A percentile compares a stretch with the other conserved stretches of the same genome.
Evolutionary conservation across 139 green algal species (phyloP).

Genomic region (Coccomyxa sp.): DNA sequence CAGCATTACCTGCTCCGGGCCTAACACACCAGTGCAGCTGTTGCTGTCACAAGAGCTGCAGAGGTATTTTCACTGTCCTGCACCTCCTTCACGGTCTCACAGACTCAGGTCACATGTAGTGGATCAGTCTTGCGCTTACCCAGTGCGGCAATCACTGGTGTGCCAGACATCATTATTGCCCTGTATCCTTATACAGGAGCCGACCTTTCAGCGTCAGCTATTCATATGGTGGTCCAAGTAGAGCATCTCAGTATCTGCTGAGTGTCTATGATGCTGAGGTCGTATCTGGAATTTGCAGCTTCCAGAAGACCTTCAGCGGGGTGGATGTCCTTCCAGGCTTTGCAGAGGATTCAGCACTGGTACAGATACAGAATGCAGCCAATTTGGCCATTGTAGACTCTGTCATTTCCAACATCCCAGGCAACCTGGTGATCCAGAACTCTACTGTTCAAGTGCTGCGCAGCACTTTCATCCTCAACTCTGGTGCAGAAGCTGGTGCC

Average conservation of each 20-base stretch:
- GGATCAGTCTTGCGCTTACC: no score
- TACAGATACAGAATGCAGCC: neutral
- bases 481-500: neutral
- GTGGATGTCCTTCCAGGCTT: neutral
- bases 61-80: neutral
- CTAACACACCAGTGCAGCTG: neutral
- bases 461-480: conserved; percentile 5
- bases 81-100: no score
- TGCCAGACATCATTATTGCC: no score
- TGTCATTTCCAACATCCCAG: neutral
- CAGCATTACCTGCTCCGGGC: neutral
- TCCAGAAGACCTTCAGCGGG: neutral
- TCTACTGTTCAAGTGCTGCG: conserved; percentile 1
- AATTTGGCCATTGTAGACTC: conserved; percentile 11
- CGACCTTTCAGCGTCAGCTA: neutral
- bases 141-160: no score
- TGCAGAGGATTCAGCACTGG: neutral
- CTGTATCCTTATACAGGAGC: no score
- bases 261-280: neutral
- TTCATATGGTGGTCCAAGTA: neutral
- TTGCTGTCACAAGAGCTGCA: neutral
- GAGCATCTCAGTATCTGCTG: neutral
- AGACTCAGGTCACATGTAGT: no score
- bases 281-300: conserved; percentile 1
- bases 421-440: conserved; percentile 8